Evolutionary conservation across 768 basidiomycete species (phyloP), one percentile per base, ranked within the genome.

Genomic region (button mushroom (Agaricus bisporus)): DNA sequence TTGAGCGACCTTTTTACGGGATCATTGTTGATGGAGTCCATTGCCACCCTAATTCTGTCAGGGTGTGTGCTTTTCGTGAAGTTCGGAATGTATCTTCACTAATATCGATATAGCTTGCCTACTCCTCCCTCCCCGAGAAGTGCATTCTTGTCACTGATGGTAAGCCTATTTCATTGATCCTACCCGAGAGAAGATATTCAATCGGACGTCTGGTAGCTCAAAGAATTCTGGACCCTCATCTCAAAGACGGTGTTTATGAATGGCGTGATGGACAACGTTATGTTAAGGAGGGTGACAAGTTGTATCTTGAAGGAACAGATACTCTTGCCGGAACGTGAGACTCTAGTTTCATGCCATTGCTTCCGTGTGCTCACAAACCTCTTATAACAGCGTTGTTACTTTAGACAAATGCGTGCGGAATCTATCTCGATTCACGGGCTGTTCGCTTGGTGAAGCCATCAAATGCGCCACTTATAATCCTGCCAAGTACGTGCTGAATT

Each of bases 1-100:
- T 81, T 56, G 70, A 71, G 54, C 72, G 90, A 58, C 93, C 93
- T 12, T 95, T 82, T 68, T 95, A 90, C 62, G 91, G 86, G 50
- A 72, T 95, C 49, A 95, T 95, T 57, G 91, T 91, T 6, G 93
- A 95, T 64, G 93, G 92, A 0, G 82, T 93, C 50, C 93, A 95
- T 64, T 88, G 83, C 11, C 92, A 95, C 66, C 92, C 93, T 14
- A 90, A 92, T 65, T 90, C 90, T 41, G 88, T 95, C 53, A 75
- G 88, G 61, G 88, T 93, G 66, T 52, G 84, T 72, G 17, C 49
- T 32, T 59, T 37, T 39, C 47, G 25, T 38, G 18, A 41, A 18
- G 22, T 44, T 4, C 14, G 37, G 10, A 6, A 36, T 32, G 9
- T 11, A 15, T 35, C 43, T 49, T 41, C 43, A 25, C 35, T 22